Percentiles rank a stretch among this genome's conserved stretches.
Evolutionary conservation across 192 early-diverging fungal species (phyloP).

Genomic region (Umbelopsis sp.): DNA sequence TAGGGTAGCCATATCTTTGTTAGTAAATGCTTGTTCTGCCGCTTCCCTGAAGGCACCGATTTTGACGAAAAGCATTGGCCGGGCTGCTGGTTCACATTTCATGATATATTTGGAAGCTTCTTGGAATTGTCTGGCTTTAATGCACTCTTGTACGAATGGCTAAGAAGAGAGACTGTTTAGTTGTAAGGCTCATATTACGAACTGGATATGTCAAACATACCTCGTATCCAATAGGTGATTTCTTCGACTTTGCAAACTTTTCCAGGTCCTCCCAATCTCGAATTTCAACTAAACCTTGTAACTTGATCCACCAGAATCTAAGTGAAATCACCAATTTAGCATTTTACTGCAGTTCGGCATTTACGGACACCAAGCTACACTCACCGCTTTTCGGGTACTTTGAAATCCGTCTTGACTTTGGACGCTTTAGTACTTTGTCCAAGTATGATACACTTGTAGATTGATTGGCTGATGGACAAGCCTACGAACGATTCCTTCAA

Average conservation of each 20-base stretch:
- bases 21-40: constrained; percentile 61
- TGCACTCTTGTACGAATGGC: constrained; percentile 83
- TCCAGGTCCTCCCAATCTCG: constrained; percentile 90
- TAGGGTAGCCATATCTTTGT: constrained; percentile 66
- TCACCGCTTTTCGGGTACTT: constrained; percentile 81
- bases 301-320: constrained; percentile 90
- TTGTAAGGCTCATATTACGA: neutral
- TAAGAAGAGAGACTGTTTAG: constrained; percentile 12
- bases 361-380: neutral
- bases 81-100: constrained; percentile 62
- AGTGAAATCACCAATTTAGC: neutral
- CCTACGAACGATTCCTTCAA: constrained; percentile 65
- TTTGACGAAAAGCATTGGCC: constrained; percentile 66
- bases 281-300: constrained; percentile 76
- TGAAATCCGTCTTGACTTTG: constrained; percentile 84
- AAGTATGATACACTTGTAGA: constrained; percentile 74
- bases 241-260: constrained; percentile 72
- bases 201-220: constrained; percentile 18
- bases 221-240: constrained; percentile 80
- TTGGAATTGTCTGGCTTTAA: constrained; percentile 70
- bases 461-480: constrained; percentile 81
- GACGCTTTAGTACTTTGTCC: constrained; percentile 72
- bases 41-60: constrained; percentile 78
- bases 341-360: too few species aligned
- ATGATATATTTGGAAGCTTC: constrained; percentile 80